A percentile compares a stretch with the other conserved stretches of the same genome.
Evolutionary conservation across 495 filamentous ascomycete species (phyloP).

Genomic region (Clavariopsis aquatica): DNA sequence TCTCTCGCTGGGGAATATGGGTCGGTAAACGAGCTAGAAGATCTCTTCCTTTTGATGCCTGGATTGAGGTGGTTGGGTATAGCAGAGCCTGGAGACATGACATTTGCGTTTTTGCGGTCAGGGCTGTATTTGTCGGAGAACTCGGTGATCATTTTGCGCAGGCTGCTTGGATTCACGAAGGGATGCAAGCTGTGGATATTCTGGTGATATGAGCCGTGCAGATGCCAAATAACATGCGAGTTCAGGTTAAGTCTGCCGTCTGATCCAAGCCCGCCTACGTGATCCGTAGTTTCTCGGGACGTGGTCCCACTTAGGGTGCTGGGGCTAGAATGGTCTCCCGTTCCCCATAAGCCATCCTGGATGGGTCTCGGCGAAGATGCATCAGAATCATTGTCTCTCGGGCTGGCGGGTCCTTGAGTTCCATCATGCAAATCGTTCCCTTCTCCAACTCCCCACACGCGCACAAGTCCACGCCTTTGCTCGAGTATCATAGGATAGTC

Average conservation of each 20-base stretch:
- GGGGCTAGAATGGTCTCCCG: slow-evolving; percentile 13
- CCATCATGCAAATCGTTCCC: slow-evolving; percentile 27
- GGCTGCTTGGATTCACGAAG: slow-evolving; percentile 63
- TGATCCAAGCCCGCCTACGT: slow-evolving; percentile 56
- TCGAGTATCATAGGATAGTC: slow-evolving; percentile 76
- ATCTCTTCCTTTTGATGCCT: slow-evolving; percentile 59
- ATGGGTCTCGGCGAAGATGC: slow-evolving; percentile 14
- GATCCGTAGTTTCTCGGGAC: neutral
- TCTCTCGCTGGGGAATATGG: slow-evolving; percentile 20
- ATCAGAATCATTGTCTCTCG: slow-evolving; percentile 23
- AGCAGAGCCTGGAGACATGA: slow-evolving; percentile 32
- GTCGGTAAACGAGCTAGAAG: slow-evolving; percentile 37
- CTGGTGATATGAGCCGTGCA: slow-evolving; percentile 70
- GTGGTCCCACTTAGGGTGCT: slow-evolving; percentile 16
- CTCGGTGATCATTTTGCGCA: slow-evolving; percentile 53
- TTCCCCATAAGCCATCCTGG: slow-evolving; percentile 33
- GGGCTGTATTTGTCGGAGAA: slow-evolving; percentile 49
- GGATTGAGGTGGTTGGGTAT: slow-evolving; percentile 19
- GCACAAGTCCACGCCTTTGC: slow-evolving; percentile 47
- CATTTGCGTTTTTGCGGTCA: slow-evolving; percentile 18
- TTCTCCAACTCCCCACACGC: slow-evolving; percentile 35
- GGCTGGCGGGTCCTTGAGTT: slow-evolving; percentile 26
- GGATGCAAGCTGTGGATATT: slow-evolving; percentile 90
- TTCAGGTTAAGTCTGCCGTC: slow-evolving; percentile 66
- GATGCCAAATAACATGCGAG: slow-evolving; percentile 35